phyloP scores from a whole-genome alignment of 1,139 yeast species.

The Hansenula sp. region DNA sequence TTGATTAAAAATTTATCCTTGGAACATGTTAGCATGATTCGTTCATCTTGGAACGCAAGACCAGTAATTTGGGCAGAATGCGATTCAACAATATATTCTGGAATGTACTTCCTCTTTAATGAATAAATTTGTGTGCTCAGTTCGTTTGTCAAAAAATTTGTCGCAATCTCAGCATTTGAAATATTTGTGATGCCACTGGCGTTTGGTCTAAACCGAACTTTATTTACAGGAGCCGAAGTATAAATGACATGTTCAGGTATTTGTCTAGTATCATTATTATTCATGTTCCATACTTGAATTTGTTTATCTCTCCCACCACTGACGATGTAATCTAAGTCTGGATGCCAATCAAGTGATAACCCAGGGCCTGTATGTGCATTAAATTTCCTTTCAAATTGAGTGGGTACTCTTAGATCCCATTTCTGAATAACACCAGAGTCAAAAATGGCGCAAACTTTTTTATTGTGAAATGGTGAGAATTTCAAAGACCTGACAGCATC shows the following conservation, averaged over 20 bases:
- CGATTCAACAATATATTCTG: conserved; percentile 57
- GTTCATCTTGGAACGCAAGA: conserved; percentile 44
- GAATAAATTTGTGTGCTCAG: conserved; percentile 72
- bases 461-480: conserved; percentile 47
- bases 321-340: conserved; percentile 72
- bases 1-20: conserved; percentile 50
- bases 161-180: conserved; percentile 61
- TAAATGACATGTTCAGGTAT: conserved; percentile 69
- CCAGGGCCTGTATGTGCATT: conserved; percentile 95
- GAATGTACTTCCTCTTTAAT: conserved; percentile 69
- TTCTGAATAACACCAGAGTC: conserved; percentile 86
- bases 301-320: conserved; percentile 94
- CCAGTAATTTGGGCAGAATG: conserved; percentile 51
- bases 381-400: conserved; percentile 63
- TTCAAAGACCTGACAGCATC: conserved; percentile 66
- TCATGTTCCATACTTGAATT: conserved; percentile 74
- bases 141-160: conserved; percentile 75
- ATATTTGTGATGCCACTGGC: conserved; percentile 40
- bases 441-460: conserved; percentile 66
- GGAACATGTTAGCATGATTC: conserved; percentile 48
- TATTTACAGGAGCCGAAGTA: conserved; percentile 60
- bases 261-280: conserved; percentile 24
- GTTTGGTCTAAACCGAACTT: conserved; percentile 47
- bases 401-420: conserved; percentile 70
- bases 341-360: conserved; percentile 83